Evolutionary conservation across 2,329 filamentous ascomycete genomes (phyloP), one percentile per base, ranked within the genome.

Genomic region (Stachybotrys echinatus): DNA sequence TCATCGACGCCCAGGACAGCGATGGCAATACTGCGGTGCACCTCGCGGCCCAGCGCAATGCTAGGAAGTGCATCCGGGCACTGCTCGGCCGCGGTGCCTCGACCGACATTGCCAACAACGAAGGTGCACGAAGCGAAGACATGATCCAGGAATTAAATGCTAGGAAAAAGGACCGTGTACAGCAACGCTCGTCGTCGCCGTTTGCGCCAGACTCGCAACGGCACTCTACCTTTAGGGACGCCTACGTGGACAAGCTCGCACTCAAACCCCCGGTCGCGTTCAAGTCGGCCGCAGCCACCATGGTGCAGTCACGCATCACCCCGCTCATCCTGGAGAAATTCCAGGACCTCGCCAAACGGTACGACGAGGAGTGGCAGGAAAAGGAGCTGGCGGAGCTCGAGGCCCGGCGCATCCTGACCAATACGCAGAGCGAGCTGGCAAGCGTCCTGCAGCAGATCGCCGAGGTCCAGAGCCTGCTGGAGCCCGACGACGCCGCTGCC

Each of bases 21-120:
- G 85, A 91, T 39, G 92, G 92, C 39, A 95, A 99, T 65, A 97
- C 94, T 0, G 92, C 94, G 3, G 68, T 87, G 47, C 84, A 87
- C 53, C 72, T 87, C 7, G 83, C 84, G 1, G 90, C 92, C 10
- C 85, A 91, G 61, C 86, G 89, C 50, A 89, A 91, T 50, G 90
- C 92, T 18, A 85, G 91, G 42, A 96, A 97, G 59, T 95, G 92
- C 57, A 86, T 96, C 50, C 87, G 94, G 71, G 76, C 85, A 74
- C 68, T 90, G 74, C 68, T 92, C 65, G 84, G 84, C 31, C 86
- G 92, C 47, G 90, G 92, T 52, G 92, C 92, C 4, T 83, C 85
- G 3, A 88, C 90, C 1, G 85, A 95, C 60, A 86, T 97, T 48
- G 77, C 83, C 19, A 99, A 97, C 65, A 76, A 83, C 48, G 83